Base-by-base conservation (phyloP, 2,329 filamentous ascomycete genomes). In the Scedosporium minutisporum region DNA sequence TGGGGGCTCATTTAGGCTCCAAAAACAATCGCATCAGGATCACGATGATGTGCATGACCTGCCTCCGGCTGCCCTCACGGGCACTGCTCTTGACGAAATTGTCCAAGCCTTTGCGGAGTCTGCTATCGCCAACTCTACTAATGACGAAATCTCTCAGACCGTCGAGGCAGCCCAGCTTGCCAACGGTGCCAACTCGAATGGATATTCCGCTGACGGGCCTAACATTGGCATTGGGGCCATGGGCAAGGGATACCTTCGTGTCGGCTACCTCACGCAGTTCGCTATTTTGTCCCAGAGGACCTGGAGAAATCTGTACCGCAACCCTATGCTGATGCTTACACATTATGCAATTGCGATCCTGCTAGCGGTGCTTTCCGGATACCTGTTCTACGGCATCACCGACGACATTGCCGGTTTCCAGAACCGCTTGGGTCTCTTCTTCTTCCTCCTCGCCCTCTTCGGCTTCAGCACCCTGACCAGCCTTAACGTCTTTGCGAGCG, bases 391-490 rank as follows among this genome's bases (percentile, higher is more conserved):
- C 69, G 95, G 93, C 2, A 80, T 99, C 58, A 96, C 93, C 0
- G 92, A 96, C 70, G 93, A 99, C 70, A 96, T 99, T 68, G 89
- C 91, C 65, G 95, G 96, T 41, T 99, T 99, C 82, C 95, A 99
- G 74, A 99, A 99, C 74, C 86, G 95, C 21, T 86, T 99, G 4
- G 95, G 95, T 65, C 84, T 99, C 14, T 99, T 99, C 83, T 96
- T 99, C 80, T 99, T 99, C 79, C 82, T 99, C 41, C 83, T 99
- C 1, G 92, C 95, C 0, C 82, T 99, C 2, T 99, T 97, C 69
- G 95, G 95, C 9, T 99, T 99, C 79, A 96, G 91, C 74, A 97
- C 93, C 0, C 80, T 99, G 46, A 97, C 95, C 0, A 96, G 90
- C 69, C 80, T 99, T 62, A 96, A 89, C 33, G 93, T 97, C 10